Evolutionary conservation across 2,329 filamentous ascomycete species (phyloP).

Genomic region (Arthrinium puccinioides): DNA sequence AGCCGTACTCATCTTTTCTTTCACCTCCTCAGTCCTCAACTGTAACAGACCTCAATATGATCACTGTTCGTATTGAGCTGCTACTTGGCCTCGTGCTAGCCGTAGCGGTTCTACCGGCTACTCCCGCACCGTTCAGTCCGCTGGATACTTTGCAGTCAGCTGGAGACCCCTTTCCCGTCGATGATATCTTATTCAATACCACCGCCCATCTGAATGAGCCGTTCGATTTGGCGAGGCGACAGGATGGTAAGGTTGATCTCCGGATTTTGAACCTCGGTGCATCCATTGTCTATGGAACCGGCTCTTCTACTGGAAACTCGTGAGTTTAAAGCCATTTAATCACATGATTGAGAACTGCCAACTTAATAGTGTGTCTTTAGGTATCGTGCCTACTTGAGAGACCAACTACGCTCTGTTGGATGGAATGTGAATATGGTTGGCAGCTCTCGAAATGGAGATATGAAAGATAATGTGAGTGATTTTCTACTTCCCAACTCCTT

Average conservation of each 20-base stretch:
- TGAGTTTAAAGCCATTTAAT: slow-evolving; percentile 8
- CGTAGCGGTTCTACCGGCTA: too few species aligned
- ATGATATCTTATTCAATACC: too few species aligned
- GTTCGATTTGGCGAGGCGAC: background rate
- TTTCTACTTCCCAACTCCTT: background rate
- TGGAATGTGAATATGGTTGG: slow-evolving; percentile 21
- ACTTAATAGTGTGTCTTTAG: slow-evolving; percentile 4
- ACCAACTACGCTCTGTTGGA: slow-evolving; percentile 12
- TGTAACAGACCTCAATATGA: too few species aligned
- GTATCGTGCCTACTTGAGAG: slow-evolving; percentile 13
- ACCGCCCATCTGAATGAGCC: background rate
- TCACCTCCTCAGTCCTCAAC: too few species aligned
- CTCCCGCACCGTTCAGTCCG: too few species aligned
- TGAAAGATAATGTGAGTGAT: slow-evolving; percentile 17
- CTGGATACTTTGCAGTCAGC: too few species aligned
- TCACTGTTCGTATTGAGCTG: too few species aligned
- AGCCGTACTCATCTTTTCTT: too few species aligned
- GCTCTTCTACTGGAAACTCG: slow-evolving; percentile 37
- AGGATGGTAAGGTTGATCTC: background rate
- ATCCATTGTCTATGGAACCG: slow-evolving; percentile 5
- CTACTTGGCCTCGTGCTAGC: too few species aligned
- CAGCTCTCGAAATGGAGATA: slow-evolving; percentile 10
- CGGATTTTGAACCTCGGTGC: slow-evolving; percentile 6
- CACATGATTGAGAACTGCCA: background rate
- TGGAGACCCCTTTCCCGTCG: too few species aligned